Evolutionary conservation across 2,329 filamentous ascomycete genomes (phyloP), one percentile per base, ranked within the genome.

Genomic region (Alternaria panax): DNA sequence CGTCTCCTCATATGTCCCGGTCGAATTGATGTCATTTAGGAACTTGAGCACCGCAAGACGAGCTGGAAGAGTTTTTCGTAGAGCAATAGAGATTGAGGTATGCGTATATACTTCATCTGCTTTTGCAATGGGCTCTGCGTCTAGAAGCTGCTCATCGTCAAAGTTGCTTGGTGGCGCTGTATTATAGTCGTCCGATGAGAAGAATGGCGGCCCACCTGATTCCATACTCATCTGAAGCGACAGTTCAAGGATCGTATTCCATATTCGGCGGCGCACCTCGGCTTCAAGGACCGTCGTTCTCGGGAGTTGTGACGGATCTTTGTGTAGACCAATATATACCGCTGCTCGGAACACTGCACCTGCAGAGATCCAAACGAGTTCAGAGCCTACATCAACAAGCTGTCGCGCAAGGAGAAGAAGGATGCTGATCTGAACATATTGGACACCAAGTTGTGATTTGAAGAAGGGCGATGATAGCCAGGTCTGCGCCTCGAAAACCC

Each of bases 401-500:
- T 81, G 75, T 16, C 76, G 74, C 12, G 79, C 78, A 6, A 82
- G 27, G 3, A 81, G 57, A 3, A 80, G 63, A 0, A 82, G 68
- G 7, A 79, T 71, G 9, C 71, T 59, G 72, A 77, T 68, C 59
- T 89, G 87, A 0, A 89, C 60, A n/a, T 78, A 80, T 28, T 82
- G 80, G 0, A 88, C 74, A 1, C 77, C 80, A 0, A 88, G 75
- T 0, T 80, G 75, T 0, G 80, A 78, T 60, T 88, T 89, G 66
- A 82, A 83, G 3, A 82, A 77, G 0, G 86, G 87, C 5, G 81
- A 80, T 0, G 83, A 81, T 0, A 85, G 51, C 84, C 84, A 89
- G 0, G 80, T 81, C 43, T 86, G 83, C 0, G 83, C 86, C 61
- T 87, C 85, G 54, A 85, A 84, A 0, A 88, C 75, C 87, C 86